These are phyloP conservation scores for Trypanosoma cruzi DNA, from an alignment of 208 protist genomes.

Conservation along the genomic window DNA sequence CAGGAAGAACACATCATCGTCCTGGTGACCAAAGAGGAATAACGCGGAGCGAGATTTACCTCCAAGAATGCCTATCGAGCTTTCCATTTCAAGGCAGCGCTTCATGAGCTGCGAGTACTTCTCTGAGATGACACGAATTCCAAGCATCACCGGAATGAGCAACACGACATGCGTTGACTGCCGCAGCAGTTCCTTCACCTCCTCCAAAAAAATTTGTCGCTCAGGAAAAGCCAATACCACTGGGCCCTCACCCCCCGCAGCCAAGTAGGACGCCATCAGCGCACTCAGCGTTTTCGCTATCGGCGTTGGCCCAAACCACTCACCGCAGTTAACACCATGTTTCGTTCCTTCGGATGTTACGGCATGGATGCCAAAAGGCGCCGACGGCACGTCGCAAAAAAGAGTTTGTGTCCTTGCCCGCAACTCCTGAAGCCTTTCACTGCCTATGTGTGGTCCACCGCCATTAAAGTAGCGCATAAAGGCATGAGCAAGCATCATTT, in stretches of 20 bases:
- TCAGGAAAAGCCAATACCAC: constrained; percentile 35
- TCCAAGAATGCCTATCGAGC: constrained; percentile 59
- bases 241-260: constrained; percentile 31
- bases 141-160: constrained; percentile 64
- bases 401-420: constrained; percentile 15
- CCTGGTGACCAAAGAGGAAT: constrained; percentile 72
- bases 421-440: constrained; percentile 4
- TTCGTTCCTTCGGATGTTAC: constrained; percentile 46
- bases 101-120: constrained; percentile 50
- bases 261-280: constrained; percentile 25
- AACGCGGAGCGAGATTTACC: constrained; percentile 43
- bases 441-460: constrained; percentile 15
- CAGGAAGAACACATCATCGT: constrained; percentile 48
- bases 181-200: constrained; percentile 29
- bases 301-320: constrained; percentile 63
- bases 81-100: constrained; percentile 47
- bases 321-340: constrained; percentile 48
- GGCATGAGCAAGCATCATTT: constrained; percentile 83
- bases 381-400: constrained; percentile 67
- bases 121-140: constrained; percentile 40
- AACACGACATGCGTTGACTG: constrained; percentile 41
- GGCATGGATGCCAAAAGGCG: constrained; percentile 74
- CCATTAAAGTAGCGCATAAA: constrained; percentile 45
- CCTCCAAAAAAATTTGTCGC: constrained; percentile 31
- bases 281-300: constrained; percentile 36